A percentile compares a stretch with the other conserved stretches of the same genome.
Evolutionary conservation across 2,329 filamentous ascomycete genomes (phyloP).

Genomic region (Fusarium abutilonis): DNA sequence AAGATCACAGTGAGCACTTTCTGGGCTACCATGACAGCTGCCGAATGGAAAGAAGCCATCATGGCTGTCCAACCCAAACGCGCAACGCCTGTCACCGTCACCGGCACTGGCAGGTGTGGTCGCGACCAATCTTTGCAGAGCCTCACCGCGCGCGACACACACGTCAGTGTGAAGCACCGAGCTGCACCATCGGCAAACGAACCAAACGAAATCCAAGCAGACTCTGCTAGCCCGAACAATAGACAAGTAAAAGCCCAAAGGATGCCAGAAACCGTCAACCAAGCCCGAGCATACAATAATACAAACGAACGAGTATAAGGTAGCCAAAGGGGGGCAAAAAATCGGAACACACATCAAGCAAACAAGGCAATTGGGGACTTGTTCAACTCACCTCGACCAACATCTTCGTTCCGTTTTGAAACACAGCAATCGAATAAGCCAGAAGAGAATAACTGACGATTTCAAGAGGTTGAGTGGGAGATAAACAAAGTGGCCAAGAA

Average conservation of each 20-base stretch:
- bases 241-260: slow-evolving; percentile 1
- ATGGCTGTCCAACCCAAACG: slow-evolving; percentile 35
- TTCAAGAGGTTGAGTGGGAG: slow-evolving; percentile 11
- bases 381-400: slow-evolving; percentile 52
- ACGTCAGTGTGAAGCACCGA: slow-evolving; percentile 24
- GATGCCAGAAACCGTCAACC: neutral
- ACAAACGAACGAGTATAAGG: slow-evolving; percentile 2
- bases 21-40: slow-evolving; percentile 6
- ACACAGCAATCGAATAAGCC: slow-evolving; percentile 24
- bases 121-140: slow-evolving; percentile 24
- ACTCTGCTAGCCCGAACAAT: neutral
- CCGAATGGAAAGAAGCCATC: slow-evolving; percentile 26
- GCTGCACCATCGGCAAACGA: neutral
- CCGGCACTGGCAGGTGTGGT: slow-evolving; percentile 2
- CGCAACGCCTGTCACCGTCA: slow-evolving; percentile 27
- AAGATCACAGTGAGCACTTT: neutral
- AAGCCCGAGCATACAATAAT: slow-evolving; percentile 9
- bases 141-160: slow-evolving; percentile 27
- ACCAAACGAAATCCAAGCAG: too few relatives aligned
- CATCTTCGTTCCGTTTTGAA: slow-evolving; percentile 41
- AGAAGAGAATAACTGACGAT: slow-evolving; percentile 6
- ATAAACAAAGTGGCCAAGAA: slow-evolving; percentile 25
- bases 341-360: slow-evolving; percentile 12
- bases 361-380: slow-evolving; percentile 23
- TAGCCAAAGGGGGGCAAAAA: slow-evolving; percentile 18